Evolutionary conservation across 2,329 filamentous ascomycete species (phyloP).

Genomic region (Colletotrichum trifolii): DNA sequence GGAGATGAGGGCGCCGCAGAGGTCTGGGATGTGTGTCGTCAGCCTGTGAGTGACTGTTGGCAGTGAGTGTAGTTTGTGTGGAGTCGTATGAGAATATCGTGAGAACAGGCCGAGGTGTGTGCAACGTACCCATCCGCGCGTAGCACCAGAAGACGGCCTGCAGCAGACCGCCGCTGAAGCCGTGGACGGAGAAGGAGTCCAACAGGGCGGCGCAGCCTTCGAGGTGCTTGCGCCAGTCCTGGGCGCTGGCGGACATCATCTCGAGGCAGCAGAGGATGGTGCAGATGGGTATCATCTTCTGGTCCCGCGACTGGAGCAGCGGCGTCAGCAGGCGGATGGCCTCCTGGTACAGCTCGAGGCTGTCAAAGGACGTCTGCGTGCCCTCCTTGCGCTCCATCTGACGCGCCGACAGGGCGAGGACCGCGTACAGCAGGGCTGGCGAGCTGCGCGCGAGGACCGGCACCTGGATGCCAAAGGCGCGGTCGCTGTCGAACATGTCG

Average conservation of each 20-base stretch:
- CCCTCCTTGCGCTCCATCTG: conserved; percentile 63
- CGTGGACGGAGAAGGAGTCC: conserved; percentile 63
- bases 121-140: conserved; percentile 61
- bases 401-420: conserved; percentile 65
- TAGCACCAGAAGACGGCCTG: conserved; percentile 71
- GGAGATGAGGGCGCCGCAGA: conserved; percentile 67
- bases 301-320: conserved; percentile 46
- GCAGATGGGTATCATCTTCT: conserved; percentile 50
- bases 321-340: conserved; percentile 57
- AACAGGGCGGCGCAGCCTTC: conserved; percentile 69
- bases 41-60: conserved; percentile 18
- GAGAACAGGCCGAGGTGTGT: neutral
- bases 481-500: conserved; percentile 67
- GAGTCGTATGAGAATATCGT: too few species aligned
- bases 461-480: conserved; percentile 63
- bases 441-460: conserved; percentile 60
- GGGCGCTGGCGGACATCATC: conserved; percentile 54
- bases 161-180: conserved; percentile 61
- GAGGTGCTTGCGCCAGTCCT: conserved; percentile 66
- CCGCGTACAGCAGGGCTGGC: conserved; percentile 59
- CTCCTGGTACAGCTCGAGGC: conserved; percentile 65
- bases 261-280: conserved; percentile 54
- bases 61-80: neutral
- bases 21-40: conserved; percentile 48
- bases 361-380: conserved; percentile 58